A percentile compares a stretch with the other conserved stretches of the same genome.
Evolutionary conservation across 108 stramenopile genomes (phyloP).

Genomic region (Nitzschia sp.): DNA sequence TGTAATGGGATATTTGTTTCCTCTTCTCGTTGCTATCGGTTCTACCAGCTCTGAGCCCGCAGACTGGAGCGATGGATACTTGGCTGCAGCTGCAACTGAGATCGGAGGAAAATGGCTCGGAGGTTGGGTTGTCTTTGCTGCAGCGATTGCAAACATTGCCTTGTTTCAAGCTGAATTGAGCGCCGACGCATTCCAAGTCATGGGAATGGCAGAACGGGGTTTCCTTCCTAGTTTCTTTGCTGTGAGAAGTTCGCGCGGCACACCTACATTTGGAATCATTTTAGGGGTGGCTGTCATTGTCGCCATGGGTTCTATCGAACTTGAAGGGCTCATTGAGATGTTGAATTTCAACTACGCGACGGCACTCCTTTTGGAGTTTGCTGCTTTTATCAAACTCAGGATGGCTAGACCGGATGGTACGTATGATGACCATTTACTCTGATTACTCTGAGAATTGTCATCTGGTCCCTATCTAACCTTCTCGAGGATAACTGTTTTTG

Average conservation of each 20-base stretch:
- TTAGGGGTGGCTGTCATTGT: slow-evolving; percentile 73
- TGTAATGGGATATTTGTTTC: slow-evolving; percentile 63
- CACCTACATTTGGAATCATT: slow-evolving; percentile 80
- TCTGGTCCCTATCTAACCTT: background rate
- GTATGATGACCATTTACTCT: background rate
- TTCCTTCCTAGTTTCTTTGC: slow-evolving; percentile 74
- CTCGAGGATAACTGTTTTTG: background rate
- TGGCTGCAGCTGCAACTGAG: slow-evolving; percentile 64
- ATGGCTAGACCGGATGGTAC: slow-evolving; percentile 31
- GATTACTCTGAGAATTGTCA: background rate
- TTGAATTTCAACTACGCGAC: slow-evolving; percentile 81
- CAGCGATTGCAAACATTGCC: slow-evolving; percentile 80
- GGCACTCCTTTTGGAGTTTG: slow-evolving; percentile 83
- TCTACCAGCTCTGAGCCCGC: slow-evolving; percentile 56
- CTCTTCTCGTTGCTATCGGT: slow-evolving; percentile 69
- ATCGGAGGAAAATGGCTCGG: slow-evolving; percentile 86
- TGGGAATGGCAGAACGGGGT: slow-evolving; percentile 90
- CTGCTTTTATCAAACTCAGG: slow-evolving; percentile 87
- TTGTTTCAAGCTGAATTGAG: slow-evolving; percentile 90
- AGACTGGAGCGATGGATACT: slow-evolving; percentile 85
- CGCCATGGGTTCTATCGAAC: slow-evolving; percentile 54
- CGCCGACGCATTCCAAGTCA: slow-evolving; percentile 85
- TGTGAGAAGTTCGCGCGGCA: slow-evolving; percentile 68
- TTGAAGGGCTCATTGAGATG: slow-evolving; percentile 81
- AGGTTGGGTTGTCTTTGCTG: slow-evolving; percentile 84